Evolutionary conservation across 1,284 basidiomycete genomes (phyloP), one percentile per base, ranked within the genome.

Genomic region (Rugiboletus extremiorientalis): DNA sequence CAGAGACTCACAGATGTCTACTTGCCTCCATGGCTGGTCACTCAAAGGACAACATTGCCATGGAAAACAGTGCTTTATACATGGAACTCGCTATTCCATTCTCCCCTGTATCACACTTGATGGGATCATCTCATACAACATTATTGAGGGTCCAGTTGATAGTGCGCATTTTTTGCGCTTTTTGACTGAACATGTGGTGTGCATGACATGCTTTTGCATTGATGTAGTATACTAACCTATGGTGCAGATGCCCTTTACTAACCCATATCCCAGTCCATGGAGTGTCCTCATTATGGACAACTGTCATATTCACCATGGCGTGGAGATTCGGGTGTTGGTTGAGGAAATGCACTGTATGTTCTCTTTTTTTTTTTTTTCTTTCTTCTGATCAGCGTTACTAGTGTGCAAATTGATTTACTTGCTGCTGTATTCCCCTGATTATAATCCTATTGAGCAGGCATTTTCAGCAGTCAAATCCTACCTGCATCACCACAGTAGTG

Each of bases 241-340:
- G 10, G 7, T 31, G 31, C 20, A 45, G 44, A 45, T 33, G 44
- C 44, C 44, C 3, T 45, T 31, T 22, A 45, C 44, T 30, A 45
- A n/a, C 12, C 30, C 12, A 11, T 45, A 61, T 43, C 63, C 67
- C 20, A 60, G 44, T 27, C 52, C 55, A 0, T 36, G 23, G 6
- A 70, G 69, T 50, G 59, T 71, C 10, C 30, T 69, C 8, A 37
- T 71, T 14, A 59, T 71, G 54, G 65, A 71, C 45, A 71, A 70
- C 44, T 69, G 55, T 38, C 6, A 34, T 6, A 71, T 68, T n/a
- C 64, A 72, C 36, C 59, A 65, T 14, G 56, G 58, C 31, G 46
- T 63, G 18, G 62, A 63, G 22, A 46, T 71, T 18, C n/a, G 20
- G 2, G 28, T 43, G 14, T 53, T 66, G 0, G 42, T 71, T 23